Evolutionary conservation across 257 asterid species (phyloP).

Genomic region (Mitragyna speciosa): DNA sequence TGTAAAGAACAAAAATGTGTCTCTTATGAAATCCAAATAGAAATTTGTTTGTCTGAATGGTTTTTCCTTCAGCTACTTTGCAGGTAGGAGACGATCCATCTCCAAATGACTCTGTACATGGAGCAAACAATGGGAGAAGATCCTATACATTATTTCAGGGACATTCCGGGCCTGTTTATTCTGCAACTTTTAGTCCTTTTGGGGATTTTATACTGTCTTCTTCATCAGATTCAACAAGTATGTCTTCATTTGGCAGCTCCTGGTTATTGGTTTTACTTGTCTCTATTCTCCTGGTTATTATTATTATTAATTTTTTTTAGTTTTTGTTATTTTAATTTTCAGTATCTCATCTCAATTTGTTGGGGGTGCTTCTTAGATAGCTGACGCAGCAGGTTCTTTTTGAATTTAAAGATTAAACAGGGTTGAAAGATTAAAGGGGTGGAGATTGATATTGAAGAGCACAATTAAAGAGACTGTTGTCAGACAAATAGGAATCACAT

Average conservation of each 20-base stretch:
- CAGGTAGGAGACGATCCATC: conserved; percentile 66
- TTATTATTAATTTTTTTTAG: too few species aligned
- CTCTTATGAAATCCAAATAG: background rate
- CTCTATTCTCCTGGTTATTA: conserved; percentile 21
- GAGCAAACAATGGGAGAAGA: conserved; percentile 53
- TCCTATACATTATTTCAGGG: conserved; percentile 79
- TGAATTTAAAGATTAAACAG: too few species aligned
- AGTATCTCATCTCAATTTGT: background rate
- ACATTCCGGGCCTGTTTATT: conserved; percentile 92
- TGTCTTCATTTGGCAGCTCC: conserved; percentile 20
- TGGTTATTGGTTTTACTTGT: conserved; percentile 2
- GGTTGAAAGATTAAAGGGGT: too few species aligned
- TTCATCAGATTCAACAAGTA: conserved; percentile 95
- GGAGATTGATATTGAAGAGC: too few species aligned
- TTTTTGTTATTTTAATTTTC: background rate
- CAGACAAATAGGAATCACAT: too few species aligned
- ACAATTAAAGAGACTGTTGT: too few species aligned
- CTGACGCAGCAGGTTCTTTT: too few species aligned
- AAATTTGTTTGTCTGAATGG: conserved; percentile 26
- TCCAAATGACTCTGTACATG: conserved; percentile 45
- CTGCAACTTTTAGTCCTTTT: conserved; percentile 83
- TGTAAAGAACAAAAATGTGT: background rate
- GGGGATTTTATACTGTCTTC: conserved; percentile 93
- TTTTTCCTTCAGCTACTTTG: conserved; percentile 57
- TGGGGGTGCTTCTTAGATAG: conserved; percentile 15